Evolutionary conservation across 106 monocot genomes (phyloP), one percentile per base, ranked within the genome.

Genomic region (Acorus calamus): DNA sequence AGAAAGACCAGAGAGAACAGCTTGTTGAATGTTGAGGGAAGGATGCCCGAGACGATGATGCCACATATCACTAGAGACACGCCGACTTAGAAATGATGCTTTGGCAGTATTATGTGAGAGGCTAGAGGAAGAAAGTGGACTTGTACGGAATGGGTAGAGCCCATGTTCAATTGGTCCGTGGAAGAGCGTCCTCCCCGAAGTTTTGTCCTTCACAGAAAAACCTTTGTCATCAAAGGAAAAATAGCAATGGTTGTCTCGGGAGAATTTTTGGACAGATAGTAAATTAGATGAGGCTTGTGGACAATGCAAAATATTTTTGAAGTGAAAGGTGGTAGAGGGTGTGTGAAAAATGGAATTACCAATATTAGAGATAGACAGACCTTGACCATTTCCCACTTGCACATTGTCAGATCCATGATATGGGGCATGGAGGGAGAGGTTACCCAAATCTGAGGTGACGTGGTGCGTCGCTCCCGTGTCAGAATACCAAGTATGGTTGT

Each of bases 151-250:
- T 0, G 0, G 14, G 14, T 64, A 52, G 11, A 64, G 3, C 4
- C 52, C 64, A 28, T 28, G 41, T 2, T 49, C 14, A 50, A n/a
- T 13, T 2, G 14, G 7, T 0, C 64, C 64, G 1, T 11, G 42
- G 47, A 41, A 28, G 4, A 64, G 64, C 6, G 51, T 50, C 64
- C 9, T 64, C 8, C 64, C 47, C n/a, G 51, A 50, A 12, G 14
- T 5, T 14, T 64, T 52, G 49, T 64, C 64, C 64, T 64, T 64
- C 9, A 64, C 64, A 64, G 6, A 14, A 64, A 64, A 64, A 3
- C 64, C 51, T 50, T 12, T 50, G 8, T 10, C 48, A 42, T 64
- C 64, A 64, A 64, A 50, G 3, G 4, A 11, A 64, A 64, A 64
- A 2, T 4, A 8, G 41, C 64, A 50, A 8, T 14, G 11, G 41